Evolutionary conservation across 139 green algal species (phyloP).

Genomic region (Coccomyxa sp.): DNA sequence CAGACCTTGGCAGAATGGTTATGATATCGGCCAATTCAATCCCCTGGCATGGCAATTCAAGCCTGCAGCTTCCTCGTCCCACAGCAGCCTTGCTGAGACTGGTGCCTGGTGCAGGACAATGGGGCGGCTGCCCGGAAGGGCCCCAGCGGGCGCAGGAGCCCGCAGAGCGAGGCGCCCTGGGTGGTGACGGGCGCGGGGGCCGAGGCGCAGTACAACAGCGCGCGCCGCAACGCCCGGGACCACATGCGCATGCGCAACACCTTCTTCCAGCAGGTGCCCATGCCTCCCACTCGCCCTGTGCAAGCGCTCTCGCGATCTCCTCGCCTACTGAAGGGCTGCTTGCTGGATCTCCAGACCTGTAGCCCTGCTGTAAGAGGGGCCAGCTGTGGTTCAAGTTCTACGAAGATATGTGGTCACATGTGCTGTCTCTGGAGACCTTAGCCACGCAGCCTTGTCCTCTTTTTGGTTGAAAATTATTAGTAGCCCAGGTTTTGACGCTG

Average conservation of each 20-base stretch:
- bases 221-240: conserved; percentile 51
- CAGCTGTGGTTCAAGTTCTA: too few relatives aligned
- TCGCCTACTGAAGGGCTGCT: neutral
- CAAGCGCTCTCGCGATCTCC: too few relatives aligned
- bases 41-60: too few relatives aligned
- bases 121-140: neutral
- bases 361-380: neutral
- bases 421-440: neutral
- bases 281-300: too few relatives aligned
- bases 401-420: neutral
- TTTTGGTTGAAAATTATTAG: neutral
- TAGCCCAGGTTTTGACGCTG: neutral
- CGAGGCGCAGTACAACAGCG: conserved; percentile 46
- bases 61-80: too few relatives aligned
- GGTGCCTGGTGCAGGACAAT: too few relatives aligned
- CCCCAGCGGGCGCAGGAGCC: neutral
- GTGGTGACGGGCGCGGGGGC: conserved; percentile 50
- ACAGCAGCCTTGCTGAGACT: too few relatives aligned
- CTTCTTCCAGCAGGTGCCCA: conserved; percentile 62
- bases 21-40: too few relatives aligned
- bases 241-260: conserved; percentile 60
- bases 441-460: too few relatives aligned
- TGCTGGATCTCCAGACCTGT: neutral
- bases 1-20: too few relatives aligned
- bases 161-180: conserved; percentile 23